A percentile compares a stretch with the other conserved stretches of the same genome.
Conservation (phyloP, 352 stramenopile genomes). For the Pythium phragmiticola region DNA sequence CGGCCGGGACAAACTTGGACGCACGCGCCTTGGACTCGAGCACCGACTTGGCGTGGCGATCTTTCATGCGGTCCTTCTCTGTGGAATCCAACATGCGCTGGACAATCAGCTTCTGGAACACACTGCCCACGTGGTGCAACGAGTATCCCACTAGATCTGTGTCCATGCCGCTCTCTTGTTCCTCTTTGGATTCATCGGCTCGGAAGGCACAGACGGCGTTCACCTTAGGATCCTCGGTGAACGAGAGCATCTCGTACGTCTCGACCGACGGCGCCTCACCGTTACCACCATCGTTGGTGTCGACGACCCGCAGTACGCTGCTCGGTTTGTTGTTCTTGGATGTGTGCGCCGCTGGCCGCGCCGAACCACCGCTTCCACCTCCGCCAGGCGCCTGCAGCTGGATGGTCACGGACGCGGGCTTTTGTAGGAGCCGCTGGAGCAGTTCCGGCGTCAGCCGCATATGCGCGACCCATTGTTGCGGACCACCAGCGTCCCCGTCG, state of each 20-base stretch:
- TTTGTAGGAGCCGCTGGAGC: constrained; percentile 51
- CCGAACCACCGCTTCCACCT: constrained; percentile 22
- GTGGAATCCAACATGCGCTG: constrained; percentile 71
- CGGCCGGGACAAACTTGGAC: constrained; percentile 58
- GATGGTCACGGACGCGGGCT: constrained; percentile 29
- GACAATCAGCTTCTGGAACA: constrained; percentile 82
- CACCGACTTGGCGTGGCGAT: constrained; percentile 74
- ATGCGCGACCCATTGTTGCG: constrained; percentile 58
- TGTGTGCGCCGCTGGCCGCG: background rate
- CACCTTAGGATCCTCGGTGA: constrained; percentile 60
- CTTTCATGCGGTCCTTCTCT: constrained; percentile 82
- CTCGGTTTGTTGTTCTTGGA: background rate
- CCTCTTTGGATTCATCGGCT: constrained; percentile 12
- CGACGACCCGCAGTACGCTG: constrained; percentile 12
- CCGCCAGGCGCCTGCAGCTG: constrained; percentile 30
- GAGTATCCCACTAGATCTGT: constrained; percentile 29
- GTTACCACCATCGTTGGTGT: constrained; percentile 5
- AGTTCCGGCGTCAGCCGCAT: constrained; percentile 77
- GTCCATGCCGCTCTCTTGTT: background rate
- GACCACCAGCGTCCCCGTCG: constrained; percentile 37
- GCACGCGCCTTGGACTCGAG: constrained; percentile 63
- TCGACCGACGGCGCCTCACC: constrained; percentile 23
- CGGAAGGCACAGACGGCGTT: constrained; percentile 69
- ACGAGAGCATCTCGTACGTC: constrained; percentile 78
- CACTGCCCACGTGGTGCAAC: constrained; percentile 55